Evolutionary conservation across 192 early-diverging fungal genomes (phyloP), one percentile per base, ranked within the genome.

Genomic region (Martensiomyces pterosporus): DNA sequence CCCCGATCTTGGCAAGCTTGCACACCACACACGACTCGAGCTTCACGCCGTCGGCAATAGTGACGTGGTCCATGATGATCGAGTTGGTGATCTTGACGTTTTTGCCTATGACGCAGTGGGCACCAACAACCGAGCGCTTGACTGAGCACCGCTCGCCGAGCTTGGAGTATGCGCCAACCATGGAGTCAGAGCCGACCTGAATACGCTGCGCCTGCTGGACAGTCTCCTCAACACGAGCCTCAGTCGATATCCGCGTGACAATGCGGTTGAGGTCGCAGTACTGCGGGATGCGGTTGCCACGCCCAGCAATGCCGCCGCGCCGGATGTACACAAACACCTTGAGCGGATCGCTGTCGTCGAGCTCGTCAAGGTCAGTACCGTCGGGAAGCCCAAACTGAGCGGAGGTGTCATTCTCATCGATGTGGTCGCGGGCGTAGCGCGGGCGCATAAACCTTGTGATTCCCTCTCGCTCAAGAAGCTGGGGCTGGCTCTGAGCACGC

Each of bases 41-140:
- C 62, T 87, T 90, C 35, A 85, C 93, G 57, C 90, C 88, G 54
- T 99, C 97, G 45, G 92, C 95, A 48, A 99, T 80, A 5, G 91
- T 82, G 9, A 87, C 85, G 54, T 96, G 80, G 64, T 99, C 95
- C 92, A 97, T 93, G 34, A 99, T 75, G 32, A 99, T 82, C n/a
- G 87, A 94, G 64, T 92, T 93, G 33, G 80, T 77, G 53, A 99
- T 90, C 60, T 98, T 97, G 60, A 94, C 92, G 46, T 92, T 90
- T 63, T 90, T 91, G 19, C 97, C 97, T 76, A 99, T 92, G n/a
- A 80, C 63, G 53, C 92, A 89, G 69, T 98, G 94, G 18, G 87
- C 80, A 26, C 97, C 97, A 37, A 99, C 84, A 13, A 92, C 83
- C 15, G 92, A 91, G 48, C 89, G 90, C 69, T 98, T 97, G 37